Conservation (phyloP, 1,284 basidiomycete genomes). For the Takashimella tepidaria region DNA sequence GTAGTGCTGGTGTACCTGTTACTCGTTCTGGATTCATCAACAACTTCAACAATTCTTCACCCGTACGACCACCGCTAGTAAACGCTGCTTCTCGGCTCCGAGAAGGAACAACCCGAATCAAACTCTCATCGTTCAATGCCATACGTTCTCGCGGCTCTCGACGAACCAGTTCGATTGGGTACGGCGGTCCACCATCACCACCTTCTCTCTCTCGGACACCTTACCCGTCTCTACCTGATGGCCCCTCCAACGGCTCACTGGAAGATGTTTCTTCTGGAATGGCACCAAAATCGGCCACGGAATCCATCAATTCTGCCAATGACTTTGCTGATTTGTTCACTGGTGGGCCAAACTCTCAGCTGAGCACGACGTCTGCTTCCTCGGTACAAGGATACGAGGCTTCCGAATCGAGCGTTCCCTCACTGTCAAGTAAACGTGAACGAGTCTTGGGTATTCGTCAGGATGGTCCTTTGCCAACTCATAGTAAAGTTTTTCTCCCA, state of each 20-base stretch:
- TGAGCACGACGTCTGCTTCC: background rate
- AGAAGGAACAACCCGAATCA: background rate
- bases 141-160: background rate
- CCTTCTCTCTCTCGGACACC: constrained; percentile 1
- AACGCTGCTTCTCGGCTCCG: background rate
- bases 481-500: constrained; percentile 6
- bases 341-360: constrained; percentile 1
- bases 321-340: constrained; percentile 21
- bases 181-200: background rate
- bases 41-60: background rate
- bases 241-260: background rate
- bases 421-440: constrained; percentile 13
- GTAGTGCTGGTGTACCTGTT: background rate
- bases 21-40: background rate
- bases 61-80: background rate
- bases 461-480: background rate
- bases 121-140: constrained; percentile 1
- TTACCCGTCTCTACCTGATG: background rate
- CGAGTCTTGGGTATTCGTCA: constrained; percentile 16
- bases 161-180: background rate
- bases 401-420: constrained; percentile 9
- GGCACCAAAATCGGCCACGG: background rate
- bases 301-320: constrained; percentile 2
- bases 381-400: constrained; percentile 3
- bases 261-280: background rate